Conservation (phyloP, 257 asterid genomes). For the Jaltomata sinuosa region DNA sequence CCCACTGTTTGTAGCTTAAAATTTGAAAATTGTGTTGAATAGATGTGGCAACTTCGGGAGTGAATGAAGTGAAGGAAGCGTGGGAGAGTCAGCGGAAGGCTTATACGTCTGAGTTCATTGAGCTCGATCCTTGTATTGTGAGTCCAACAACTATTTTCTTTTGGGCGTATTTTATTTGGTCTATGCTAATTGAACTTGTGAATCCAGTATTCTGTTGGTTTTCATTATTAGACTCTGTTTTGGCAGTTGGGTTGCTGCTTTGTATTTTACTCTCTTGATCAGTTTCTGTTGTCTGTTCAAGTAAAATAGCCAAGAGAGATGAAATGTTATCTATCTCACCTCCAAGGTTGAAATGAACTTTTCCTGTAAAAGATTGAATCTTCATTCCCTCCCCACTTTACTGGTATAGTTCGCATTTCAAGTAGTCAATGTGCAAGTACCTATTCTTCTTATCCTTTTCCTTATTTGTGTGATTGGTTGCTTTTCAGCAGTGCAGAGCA, state of each 20-base stretch:
- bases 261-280: background rate
- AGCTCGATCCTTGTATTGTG: slow-evolving; percentile 85
- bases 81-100: slow-evolving; percentile 95
- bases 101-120: slow-evolving; percentile 77
- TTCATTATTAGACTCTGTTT: background rate
- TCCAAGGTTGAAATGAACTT: background rate
- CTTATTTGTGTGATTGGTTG: background rate
- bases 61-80: slow-evolving; percentile 69
- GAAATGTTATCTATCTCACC: background rate
- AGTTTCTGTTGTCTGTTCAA: background rate
- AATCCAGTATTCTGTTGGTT: background rate
- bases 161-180: background rate
- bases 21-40: background rate
- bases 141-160: slow-evolving; percentile 13
- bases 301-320: background rate
- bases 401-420: background rate
- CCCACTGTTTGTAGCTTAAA: background rate
- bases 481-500: background rate
- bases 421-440: background rate
- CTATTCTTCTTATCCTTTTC: background rate
- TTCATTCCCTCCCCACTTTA: background rate
- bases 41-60: slow-evolving; percentile 73
- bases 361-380: background rate
- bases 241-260: background rate
- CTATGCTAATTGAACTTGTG: background rate